Percentiles rank a stretch among this genome's conserved stretches.
phyloP scores from a whole-genome alignment of 345 rosid genomes.

The Eucalyptus coolabah region DNA sequence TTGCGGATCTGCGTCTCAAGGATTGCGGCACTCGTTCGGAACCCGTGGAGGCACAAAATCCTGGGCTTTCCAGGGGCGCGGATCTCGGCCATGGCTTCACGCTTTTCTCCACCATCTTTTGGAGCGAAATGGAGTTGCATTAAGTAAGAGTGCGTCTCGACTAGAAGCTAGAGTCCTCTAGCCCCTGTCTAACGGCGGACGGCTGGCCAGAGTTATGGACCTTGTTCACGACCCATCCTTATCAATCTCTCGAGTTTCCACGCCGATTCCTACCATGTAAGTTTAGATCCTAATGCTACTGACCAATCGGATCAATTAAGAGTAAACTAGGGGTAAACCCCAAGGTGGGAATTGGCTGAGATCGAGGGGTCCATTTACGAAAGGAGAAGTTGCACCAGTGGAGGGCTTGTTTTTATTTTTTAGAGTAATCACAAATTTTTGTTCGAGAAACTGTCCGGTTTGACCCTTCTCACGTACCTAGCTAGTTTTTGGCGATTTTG shows the following conservation, averaged over 20 bases:
- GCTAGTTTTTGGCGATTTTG: not conserved
- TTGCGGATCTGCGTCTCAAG: not conserved
- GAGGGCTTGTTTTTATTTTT: not conserved
- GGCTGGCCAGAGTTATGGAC: not conserved
- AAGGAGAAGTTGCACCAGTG: not conserved
- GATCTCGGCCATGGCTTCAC: not conserved
- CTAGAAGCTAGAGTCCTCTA: not conserved
- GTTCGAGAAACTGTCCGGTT: not conserved
- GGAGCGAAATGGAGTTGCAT: not conserved
- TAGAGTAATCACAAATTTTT: not conserved
- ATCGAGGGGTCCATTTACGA: not conserved
- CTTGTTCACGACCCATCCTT: not conserved
- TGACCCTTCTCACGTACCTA: not conserved
- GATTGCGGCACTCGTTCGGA: conserved; percentile 27
- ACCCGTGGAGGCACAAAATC: conserved; percentile 28
- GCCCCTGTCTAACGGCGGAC: not conserved
- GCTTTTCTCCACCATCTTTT: not conserved
- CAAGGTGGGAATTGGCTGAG: not conserved
- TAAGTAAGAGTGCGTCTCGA: not conserved
- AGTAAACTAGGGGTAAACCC: not conserved
- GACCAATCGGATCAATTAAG: not conserved
- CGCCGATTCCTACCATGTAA: not conserved
- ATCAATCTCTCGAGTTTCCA: not conserved
- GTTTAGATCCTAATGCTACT: not conserved
- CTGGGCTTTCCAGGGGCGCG: not conserved